A percentile compares a stretch with the other conserved stretches of the same genome.
phyloP scores from a whole-genome alignment of 345 rosid genomes.

The Eucalyptus globulus region DNA sequence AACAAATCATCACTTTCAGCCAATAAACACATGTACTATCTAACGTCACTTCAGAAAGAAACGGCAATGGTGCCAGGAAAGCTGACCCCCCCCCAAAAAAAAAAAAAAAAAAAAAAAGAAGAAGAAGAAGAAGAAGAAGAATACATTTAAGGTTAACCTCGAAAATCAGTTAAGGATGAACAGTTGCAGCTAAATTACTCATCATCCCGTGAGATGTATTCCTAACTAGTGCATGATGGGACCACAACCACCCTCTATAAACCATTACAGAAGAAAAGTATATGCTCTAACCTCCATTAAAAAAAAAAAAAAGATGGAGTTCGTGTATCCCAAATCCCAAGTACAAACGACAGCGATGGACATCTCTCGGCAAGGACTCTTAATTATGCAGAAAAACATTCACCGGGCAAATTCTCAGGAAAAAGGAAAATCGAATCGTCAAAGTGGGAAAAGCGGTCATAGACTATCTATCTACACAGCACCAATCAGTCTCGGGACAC shows the following conservation, averaged over 20 bases:
- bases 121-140: background rate
- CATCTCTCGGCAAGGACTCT: background rate
- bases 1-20: background rate
- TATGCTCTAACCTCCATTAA: background rate
- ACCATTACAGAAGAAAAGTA: background rate
- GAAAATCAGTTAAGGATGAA: background rate
- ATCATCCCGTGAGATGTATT: background rate
- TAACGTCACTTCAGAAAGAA: background rate
- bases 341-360: background rate
- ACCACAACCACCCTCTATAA: background rate
- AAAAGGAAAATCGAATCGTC: background rate
- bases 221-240: background rate
- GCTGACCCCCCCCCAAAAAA: background rate
- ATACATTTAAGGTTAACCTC: background rate
- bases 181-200: background rate
- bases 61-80: background rate
- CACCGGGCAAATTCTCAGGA: background rate
- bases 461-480: background rate
- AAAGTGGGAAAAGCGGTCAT: background rate
- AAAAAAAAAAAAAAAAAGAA: rapidly evolving
- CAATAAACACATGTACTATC: background rate
- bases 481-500: background rate
- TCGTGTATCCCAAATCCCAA: background rate
- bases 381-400: background rate
- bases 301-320: background rate